phyloP scores from a whole-genome alignment of 768 basidiomycete species.

The Ephemerocybe angulata region DNA sequence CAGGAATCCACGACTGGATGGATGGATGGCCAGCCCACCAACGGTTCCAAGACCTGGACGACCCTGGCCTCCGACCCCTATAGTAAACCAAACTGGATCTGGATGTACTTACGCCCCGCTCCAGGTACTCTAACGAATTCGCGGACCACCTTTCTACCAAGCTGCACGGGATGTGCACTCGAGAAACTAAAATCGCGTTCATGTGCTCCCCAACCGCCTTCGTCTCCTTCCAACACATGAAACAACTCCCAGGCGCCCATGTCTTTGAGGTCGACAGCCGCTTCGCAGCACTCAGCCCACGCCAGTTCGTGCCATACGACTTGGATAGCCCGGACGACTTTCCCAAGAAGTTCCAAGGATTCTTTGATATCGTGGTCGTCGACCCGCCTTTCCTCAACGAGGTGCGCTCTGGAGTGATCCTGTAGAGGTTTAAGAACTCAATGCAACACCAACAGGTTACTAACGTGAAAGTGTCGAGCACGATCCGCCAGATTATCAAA shows the following conservation, averaged over 20 bases:
- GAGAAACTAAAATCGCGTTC: constrained; percentile 36
- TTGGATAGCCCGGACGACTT: constrained; percentile 40
- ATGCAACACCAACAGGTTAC: constrained; percentile 28
- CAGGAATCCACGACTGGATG: not conserved
- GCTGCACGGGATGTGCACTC: constrained; percentile 30
- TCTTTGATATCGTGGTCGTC: constrained; percentile 37
- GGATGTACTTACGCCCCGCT: constrained; percentile 6
- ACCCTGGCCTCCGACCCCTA: not conserved
- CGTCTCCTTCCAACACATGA: constrained; percentile 43
- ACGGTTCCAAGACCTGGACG: constrained; percentile 6
- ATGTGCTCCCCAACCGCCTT: constrained; percentile 46
- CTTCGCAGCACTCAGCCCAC: constrained; percentile 37
- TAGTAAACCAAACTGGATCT: not conserved
- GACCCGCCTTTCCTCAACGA: constrained; percentile 49
- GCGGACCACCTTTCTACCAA: constrained; percentile 34
- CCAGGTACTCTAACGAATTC: constrained; percentile 42
- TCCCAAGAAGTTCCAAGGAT: constrained; percentile 28
- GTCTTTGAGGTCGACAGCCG: constrained; percentile 43
- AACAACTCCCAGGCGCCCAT: constrained; percentile 28
- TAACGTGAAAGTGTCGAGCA: constrained; percentile 34
- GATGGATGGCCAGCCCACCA: constrained; percentile 5
- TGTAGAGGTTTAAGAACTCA: no score
- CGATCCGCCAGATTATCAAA: constrained; percentile 38
- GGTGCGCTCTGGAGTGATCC: no score
- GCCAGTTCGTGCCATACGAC: constrained; percentile 41